Conservation (phyloP, 2,329 filamentous ascomycete species). For the Coleophoma eucalyptorum region DNA sequence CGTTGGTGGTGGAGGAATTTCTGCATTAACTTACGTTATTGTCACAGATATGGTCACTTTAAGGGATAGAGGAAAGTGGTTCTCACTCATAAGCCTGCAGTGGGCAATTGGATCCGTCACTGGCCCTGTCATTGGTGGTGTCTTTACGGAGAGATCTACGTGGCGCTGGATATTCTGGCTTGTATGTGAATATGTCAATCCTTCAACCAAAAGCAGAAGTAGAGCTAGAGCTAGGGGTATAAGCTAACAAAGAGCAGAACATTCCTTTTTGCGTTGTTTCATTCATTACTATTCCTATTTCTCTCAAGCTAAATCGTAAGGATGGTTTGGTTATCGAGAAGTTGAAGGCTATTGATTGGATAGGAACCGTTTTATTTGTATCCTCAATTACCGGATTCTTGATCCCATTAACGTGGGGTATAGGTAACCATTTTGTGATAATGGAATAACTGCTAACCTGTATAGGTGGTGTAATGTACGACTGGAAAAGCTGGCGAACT, state of each 20-base stretch:
- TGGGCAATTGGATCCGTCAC: conserved; percentile 24
- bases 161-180: conserved; percentile 25
- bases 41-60: conserved; percentile 41
- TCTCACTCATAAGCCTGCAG: conserved; percentile 17
- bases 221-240: too few relatives aligned
- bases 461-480: conserved; percentile 33
- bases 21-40: conserved; percentile 39
- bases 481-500: conserved; percentile 36
- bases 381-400: conserved; percentile 52
- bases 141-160: conserved; percentile 31
- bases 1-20: conserved; percentile 44
- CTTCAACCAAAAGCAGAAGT: too few relatives aligned
- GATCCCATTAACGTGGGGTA: conserved; percentile 55
- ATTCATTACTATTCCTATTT: conserved; percentile 18
- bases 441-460: conserved; percentile 28
- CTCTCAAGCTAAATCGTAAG: conserved; percentile 12
- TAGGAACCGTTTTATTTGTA: conserved; percentile 58
- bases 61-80: conserved; percentile 34
- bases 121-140: conserved; percentile 35
- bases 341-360: conserved; percentile 48
- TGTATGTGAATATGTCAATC: too few relatives aligned
- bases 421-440: not conserved
- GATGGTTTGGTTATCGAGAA: conserved; percentile 15
- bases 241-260: too few relatives aligned
- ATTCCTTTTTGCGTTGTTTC: conserved; percentile 18